Base-by-base conservation (phyloP, 148 eudicot species). In the Drosera capensis region DNA sequence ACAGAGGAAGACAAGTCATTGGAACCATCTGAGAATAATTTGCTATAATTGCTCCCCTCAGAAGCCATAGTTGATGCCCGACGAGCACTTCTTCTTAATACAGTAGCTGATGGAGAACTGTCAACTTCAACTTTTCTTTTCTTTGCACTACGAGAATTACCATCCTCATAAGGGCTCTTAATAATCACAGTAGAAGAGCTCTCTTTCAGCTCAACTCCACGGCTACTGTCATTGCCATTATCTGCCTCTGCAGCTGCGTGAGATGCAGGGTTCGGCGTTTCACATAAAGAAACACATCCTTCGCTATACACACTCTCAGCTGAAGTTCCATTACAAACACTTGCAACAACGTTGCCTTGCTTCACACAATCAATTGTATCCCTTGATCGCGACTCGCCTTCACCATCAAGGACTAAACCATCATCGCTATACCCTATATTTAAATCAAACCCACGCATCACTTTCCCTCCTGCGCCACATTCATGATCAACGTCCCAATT, bases 11-110 rank as follows among this genome's bases (percentile, higher is more conserved):
- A 51, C 26, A 54, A 25, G 25, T 71, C 74, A 46, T 55, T 62
- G 18, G 36, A 60, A 26, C 43, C 72, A 41, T 23, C 57, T 21
- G 51, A 39, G 13, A 4, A 64, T 45, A 46, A 20, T 41, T 41
- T 39, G 63, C 51, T 47, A n/a, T 57, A 40, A 30, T 39, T 64
- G 49, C 43, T 38, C 46, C 45, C 64, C 31, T 55, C 66, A 51
- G 25, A 51, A 18, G 53, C 55, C 6, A 34, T 34, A 45, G 48
- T 77, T 49, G n/a, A n/a, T n/a, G 74, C 70, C 67, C 84, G 79
- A 15, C 92, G 80, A 40, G 77, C 71, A 63, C 92, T 88, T 52
- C 96, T 72, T 67, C 96, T 80, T 68, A 83, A 50, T 26, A 63
- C 72, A n/a, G 79, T 71, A 52, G 65, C 70, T 1, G 54, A 48